Evolutionary conservation across 495 filamentous ascomycete genomes (phyloP).

Genomic region (Apiosordaria backusii): DNA sequence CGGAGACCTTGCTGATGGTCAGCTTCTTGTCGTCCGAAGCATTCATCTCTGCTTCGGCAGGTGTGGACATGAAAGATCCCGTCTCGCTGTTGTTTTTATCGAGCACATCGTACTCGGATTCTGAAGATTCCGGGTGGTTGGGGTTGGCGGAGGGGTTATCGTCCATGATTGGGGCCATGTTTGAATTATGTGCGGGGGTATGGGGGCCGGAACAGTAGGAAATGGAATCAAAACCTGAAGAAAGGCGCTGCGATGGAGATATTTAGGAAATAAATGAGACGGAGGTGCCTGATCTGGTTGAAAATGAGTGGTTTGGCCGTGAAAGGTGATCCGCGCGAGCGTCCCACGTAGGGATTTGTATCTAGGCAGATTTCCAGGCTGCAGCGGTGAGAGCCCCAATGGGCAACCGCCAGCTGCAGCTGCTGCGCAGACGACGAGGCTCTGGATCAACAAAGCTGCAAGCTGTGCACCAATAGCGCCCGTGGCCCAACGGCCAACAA

Average conservation of each 20-base stretch:
- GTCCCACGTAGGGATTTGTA: background rate
- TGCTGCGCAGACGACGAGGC: background rate
- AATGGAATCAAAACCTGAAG: background rate
- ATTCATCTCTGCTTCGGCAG: background rate
- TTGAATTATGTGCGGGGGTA: background rate
- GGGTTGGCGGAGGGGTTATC: background rate
- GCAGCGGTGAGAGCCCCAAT: background rate
- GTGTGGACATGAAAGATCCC: background rate
- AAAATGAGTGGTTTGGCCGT: too few species aligned
- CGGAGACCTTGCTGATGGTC: background rate
- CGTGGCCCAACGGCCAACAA: background rate
- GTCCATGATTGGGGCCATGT: background rate
- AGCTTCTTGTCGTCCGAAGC: background rate
- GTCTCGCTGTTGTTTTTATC: background rate
- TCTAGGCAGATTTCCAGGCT: background rate
- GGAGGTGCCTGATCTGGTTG: background rate
- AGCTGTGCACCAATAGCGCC: background rate
- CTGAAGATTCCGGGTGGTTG: background rate
- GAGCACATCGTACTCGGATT: background rate
- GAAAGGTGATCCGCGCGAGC: too few species aligned
- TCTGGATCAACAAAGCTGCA: background rate
- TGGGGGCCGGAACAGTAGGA: background rate
- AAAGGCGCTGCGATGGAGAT: background rate
- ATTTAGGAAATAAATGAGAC: background rate
- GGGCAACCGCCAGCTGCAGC: background rate